A percentile compares a stretch with the other conserved stretches of the same genome.
Conservation (phyloP, 306 rosid species). For the Glycine soja region DNA sequence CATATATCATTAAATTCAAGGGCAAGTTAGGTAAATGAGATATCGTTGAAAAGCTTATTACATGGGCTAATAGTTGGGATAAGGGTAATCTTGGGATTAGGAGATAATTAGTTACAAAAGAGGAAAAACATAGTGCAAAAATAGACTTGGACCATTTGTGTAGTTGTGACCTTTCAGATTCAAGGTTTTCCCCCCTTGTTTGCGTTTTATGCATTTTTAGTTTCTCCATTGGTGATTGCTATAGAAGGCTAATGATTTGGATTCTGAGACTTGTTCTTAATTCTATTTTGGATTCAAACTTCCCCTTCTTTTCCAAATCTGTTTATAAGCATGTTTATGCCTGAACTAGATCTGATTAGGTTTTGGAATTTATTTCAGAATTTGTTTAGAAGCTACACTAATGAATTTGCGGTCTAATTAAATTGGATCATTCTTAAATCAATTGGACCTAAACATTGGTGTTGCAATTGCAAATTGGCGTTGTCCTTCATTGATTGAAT, state of each 20-base stretch:
- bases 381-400: neutral
- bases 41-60: neutral
- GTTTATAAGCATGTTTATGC: too few species aligned
- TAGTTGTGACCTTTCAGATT: neutral
- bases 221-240: neutral
- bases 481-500: too few species aligned
- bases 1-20: neutral
- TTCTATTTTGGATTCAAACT: too few species aligned
- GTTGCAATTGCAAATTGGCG: neutral
- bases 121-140: neutral
- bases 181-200: neutral
- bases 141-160: neutral
- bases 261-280: neutral
- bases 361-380: too few species aligned
- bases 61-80: neutral
- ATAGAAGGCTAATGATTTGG: neutral
- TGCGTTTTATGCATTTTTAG: neutral
- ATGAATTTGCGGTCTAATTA: neutral
- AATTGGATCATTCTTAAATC: slow-evolving; percentile 2
- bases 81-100: neutral
- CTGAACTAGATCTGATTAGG: too few species aligned
- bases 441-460: neutral
- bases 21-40: neutral
- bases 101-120: neutral
- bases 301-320: too few species aligned